Conservation (phyloP, 352 stramenopile genomes). For the Phytophthora pinifolia region DNA sequence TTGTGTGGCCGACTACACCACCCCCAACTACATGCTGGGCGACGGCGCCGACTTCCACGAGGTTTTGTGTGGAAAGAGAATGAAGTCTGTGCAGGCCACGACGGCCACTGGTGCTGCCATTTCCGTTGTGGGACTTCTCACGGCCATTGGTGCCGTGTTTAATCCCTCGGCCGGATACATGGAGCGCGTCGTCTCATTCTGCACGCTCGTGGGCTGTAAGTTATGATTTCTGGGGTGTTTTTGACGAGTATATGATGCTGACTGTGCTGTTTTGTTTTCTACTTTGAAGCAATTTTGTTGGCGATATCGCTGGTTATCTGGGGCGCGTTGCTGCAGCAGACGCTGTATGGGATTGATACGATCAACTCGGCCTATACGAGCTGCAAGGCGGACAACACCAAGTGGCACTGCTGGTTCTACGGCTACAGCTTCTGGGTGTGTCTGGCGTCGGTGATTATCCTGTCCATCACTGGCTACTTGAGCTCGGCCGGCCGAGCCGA, state of each 20-base stretch:
- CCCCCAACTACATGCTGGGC: slow-evolving; percentile 84
- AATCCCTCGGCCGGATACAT: slow-evolving; percentile 74
- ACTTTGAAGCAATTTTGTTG: slow-evolving; percentile 54
- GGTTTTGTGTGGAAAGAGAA: slow-evolving; percentile 70
- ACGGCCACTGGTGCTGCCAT: slow-evolving; percentile 60
- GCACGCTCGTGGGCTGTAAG: slow-evolving; percentile 80
- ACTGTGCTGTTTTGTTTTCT: slow-evolving; percentile 15
- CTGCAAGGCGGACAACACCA: slow-evolving; percentile 62
- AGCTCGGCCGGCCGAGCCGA: slow-evolving; percentile 79
- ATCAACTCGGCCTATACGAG: slow-evolving; percentile 75
- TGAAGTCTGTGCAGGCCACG: slow-evolving; percentile 69
- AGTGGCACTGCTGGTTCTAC: slow-evolving; percentile 89
- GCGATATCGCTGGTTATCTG: slow-evolving; percentile 79
- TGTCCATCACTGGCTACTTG: slow-evolving; percentile 75
- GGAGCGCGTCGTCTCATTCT: slow-evolving; percentile 78
- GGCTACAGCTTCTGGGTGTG: slow-evolving; percentile 87
- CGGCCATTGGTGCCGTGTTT: slow-evolving; percentile 68
- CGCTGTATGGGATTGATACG: slow-evolving; percentile 75
- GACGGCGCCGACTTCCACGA: slow-evolving; percentile 71
- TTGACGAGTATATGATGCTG: slow-evolving; percentile 7
- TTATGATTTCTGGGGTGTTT: slow-evolving; percentile 6
- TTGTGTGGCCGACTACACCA: slow-evolving; percentile 47
- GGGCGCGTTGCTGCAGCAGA: slow-evolving; percentile 76
- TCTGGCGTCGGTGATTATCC: slow-evolving; percentile 75
- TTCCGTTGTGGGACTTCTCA: slow-evolving; percentile 62